These are phyloP conservation scores for Laetiporus sulphureus DNA, from an alignment of 1,284 basidiomycete genomes.

Conservation along the genomic window DNA sequence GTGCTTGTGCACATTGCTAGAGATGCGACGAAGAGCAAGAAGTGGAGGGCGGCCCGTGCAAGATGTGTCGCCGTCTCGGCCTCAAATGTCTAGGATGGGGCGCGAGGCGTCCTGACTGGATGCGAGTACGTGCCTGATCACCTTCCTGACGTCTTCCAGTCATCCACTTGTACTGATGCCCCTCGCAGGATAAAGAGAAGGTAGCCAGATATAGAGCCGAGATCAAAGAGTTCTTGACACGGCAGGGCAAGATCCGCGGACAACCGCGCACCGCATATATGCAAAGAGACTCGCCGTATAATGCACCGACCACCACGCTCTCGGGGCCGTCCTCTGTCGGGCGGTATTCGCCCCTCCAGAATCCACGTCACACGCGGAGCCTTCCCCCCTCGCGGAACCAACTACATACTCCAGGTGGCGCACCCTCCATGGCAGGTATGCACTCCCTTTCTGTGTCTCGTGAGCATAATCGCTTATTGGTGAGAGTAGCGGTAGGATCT, in stretches of 20 bases:
- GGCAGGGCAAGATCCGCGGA: conserved; percentile 71
- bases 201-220: conserved; percentile 76
- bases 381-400: conserved; percentile 3
- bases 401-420: conserved; percentile 4
- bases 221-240: conserved; percentile 72
- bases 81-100: conserved; percentile 81
- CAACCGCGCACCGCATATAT: conserved; percentile 50
- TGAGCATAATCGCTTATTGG: too few relatives aligned
- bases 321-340: conserved; percentile 20
- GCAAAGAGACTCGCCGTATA: conserved; percentile 13
- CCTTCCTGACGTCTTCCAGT: conserved; percentile 2
- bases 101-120: conserved; percentile 73
- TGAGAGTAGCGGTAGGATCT: too few relatives aligned
- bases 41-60: conserved; percentile 55
- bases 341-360: conserved; percentile 7
- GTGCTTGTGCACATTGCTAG: conserved; percentile 28
- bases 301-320: conserved; percentile 19
- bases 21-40: conserved; percentile 82
- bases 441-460: too few relatives aligned
- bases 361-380: neutral
- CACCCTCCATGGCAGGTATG: conserved; percentile 14
- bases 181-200: conserved; percentile 66
- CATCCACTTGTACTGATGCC: conserved; percentile 14
- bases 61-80: conserved; percentile 68
- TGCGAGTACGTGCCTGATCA: conserved; percentile 51